Conservation (phyloP, 768 basidiomycete genomes). For the Cystofilobasidium macerans region DNA sequence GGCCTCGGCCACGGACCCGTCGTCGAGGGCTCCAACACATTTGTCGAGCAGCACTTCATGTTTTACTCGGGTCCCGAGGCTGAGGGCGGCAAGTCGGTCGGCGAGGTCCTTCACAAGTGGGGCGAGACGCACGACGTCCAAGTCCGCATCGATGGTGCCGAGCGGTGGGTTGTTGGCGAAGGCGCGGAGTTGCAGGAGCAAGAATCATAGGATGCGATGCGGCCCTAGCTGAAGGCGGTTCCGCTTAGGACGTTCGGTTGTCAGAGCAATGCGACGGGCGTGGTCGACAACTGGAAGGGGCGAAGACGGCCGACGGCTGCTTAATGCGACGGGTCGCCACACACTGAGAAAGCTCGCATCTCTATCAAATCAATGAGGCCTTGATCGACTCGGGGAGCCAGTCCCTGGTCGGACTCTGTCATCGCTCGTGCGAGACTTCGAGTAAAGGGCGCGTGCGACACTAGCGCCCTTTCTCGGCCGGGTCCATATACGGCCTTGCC, state of each 20-base stretch:
- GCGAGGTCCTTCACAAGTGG: conserved; percentile 48
- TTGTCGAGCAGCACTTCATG: conserved; percentile 65
- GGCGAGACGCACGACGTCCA: conserved; percentile 44
- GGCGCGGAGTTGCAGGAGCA: conserved; percentile 31
- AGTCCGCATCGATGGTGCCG: conserved; percentile 35
- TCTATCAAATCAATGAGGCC: too few relatives aligned
- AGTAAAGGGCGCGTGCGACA: not conserved
- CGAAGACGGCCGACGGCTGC: too few relatives aligned
- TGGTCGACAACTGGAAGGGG: too few relatives aligned
- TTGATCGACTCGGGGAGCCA: too few relatives aligned
- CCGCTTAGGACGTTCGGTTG: too few relatives aligned
- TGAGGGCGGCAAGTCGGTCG: conserved; percentile 32
- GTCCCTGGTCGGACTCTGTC: not conserved
- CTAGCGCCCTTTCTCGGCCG: not conserved
- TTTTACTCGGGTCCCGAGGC: conserved; percentile 30
- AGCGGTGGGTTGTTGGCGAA: conserved; percentile 40
- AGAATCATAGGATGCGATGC: conserved; percentile 1
- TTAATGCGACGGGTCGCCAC: too few relatives aligned
- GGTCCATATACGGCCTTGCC: not conserved
- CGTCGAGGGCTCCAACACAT: conserved; percentile 44
- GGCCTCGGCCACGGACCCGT: conserved; percentile 31
- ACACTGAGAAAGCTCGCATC: too few relatives aligned
- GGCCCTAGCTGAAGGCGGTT: too few relatives aligned
- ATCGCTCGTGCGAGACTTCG: not conserved
- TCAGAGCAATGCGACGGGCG: too few relatives aligned